phyloP scores from a whole-genome alignment of 352 stramenopile species.

The Globisporangium viniferum region DNA sequence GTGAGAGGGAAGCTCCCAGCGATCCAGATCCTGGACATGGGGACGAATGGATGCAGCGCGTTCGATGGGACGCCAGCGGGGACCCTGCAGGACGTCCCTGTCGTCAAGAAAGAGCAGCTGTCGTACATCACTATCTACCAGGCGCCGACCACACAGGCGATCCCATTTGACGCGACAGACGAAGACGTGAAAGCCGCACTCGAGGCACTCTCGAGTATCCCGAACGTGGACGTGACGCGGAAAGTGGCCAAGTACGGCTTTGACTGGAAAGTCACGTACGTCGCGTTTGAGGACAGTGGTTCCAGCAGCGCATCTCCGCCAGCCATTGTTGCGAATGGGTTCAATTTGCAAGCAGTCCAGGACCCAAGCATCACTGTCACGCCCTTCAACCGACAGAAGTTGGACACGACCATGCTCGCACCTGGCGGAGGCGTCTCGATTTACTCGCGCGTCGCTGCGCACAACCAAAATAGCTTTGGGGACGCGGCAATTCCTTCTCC shows the following conservation, averaged over 20 bases:
- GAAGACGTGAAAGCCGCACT: constrained; percentile 92
- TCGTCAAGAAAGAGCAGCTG: constrained; percentile 43
- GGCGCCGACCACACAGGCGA: constrained; percentile 85
- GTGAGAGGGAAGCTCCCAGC: constrained; percentile 88
- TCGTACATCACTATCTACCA: constrained; percentile 87
- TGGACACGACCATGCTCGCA: constrained; percentile 26
- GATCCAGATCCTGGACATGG: constrained; percentile 87
- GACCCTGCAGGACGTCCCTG: not conserved
- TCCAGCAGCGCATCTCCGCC: not conserved
- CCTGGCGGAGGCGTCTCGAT: constrained; percentile 41
- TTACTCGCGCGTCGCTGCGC: constrained; percentile 53
- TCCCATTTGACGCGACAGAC: constrained; percentile 89
- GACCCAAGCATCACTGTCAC: constrained; percentile 47
- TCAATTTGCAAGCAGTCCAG: constrained; percentile 41
- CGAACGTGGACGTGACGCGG: constrained; percentile 87
- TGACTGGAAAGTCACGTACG: constrained; percentile 92
- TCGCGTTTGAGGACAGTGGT: constrained; percentile 56
- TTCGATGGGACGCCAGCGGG: constrained; percentile 38
- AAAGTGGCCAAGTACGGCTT: constrained; percentile 83
- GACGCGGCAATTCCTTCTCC: constrained; percentile 35
- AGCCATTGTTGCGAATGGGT: constrained; percentile 40
- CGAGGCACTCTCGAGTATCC: constrained; percentile 85
- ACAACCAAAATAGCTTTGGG: constrained; percentile 58
- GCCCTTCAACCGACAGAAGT: constrained; percentile 38
- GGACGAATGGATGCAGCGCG: constrained; percentile 89